Conservation (phyloP, 2,329 filamentous ascomycete species). For the Penicillium brasilianum region DNA sequence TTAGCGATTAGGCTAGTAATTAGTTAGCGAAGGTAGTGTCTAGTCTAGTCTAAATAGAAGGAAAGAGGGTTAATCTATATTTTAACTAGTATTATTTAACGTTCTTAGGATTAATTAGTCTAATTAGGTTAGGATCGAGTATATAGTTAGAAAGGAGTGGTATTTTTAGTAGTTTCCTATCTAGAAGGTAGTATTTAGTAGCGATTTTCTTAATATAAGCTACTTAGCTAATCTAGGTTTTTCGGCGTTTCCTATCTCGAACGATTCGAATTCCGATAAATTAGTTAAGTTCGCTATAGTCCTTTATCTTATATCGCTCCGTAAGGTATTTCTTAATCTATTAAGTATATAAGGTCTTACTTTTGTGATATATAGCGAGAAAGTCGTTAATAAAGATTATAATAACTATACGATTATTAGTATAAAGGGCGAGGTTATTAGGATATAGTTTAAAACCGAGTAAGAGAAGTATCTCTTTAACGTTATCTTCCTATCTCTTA, state of each 20-base stretch:
- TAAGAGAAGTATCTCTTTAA: too few relatives aligned
- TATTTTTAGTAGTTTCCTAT: too few relatives aligned
- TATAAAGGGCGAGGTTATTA: background rate
- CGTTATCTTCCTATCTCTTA: too few relatives aligned
- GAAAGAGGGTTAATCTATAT: background rate
- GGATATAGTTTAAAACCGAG: too few relatives aligned
- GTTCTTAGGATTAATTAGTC: too few relatives aligned
- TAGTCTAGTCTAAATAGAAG: background rate
- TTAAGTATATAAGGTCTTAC: background rate
- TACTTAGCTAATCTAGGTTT: background rate
- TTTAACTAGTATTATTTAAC: too few relatives aligned
- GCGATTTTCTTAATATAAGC: background rate
- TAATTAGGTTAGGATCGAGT: too few relatives aligned
- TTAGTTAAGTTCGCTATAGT: background rate
- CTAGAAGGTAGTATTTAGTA: background rate
- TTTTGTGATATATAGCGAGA: background rate
- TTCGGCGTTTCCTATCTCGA: background rate
- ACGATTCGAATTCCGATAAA: background rate
- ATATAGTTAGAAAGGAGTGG: too few relatives aligned
- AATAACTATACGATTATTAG: background rate
- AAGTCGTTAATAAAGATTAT: background rate
- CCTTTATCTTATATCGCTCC: background rate
- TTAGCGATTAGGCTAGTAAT: background rate
- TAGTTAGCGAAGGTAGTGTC: background rate
- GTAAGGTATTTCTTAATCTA: background rate